Evolutionary conservation across 2,329 filamentous ascomycete genomes (phyloP).

Genomic region (Aspergillus felis): DNA sequence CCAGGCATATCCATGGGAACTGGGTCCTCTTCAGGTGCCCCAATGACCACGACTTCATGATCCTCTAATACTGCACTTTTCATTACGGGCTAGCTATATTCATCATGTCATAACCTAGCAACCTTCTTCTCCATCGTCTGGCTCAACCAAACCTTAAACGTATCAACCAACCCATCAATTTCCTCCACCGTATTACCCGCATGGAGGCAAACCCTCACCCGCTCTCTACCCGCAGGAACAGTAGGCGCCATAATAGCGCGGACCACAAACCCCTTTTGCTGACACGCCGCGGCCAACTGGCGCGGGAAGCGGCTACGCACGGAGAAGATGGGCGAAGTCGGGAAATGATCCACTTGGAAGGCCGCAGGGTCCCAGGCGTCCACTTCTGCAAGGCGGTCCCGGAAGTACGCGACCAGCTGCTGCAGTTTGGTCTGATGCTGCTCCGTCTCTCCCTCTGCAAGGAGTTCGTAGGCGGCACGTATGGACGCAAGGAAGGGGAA

Average conservation of each 20-base stretch:
- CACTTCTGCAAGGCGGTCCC: slow-evolving; percentile 42
- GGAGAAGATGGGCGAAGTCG: slow-evolving; percentile 62
- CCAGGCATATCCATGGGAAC: too few species aligned
- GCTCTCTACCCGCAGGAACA: slow-evolving; percentile 59
- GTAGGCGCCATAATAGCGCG: slow-evolving; percentile 66
- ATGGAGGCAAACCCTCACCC: slow-evolving; percentile 65
- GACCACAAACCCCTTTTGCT: slow-evolving; percentile 56
- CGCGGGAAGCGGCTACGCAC: slow-evolving; percentile 57
- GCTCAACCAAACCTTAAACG: slow-evolving; percentile 49
- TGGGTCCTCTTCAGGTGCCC: too few species aligned
- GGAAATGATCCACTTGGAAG: slow-evolving; percentile 39
- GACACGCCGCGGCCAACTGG: slow-evolving; percentile 57
- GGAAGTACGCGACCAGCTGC: slow-evolving; percentile 44
- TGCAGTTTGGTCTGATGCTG: slow-evolving; percentile 47
- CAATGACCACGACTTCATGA: too few species aligned
- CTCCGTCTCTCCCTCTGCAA: slow-evolving; percentile 50
- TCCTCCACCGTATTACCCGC: slow-evolving; percentile 59
- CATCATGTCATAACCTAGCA: slow-evolving; percentile 4
- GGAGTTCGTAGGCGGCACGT: slow-evolving; percentile 53
- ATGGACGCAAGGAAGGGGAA: slow-evolving; percentile 60
- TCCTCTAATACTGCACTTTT: neutral
- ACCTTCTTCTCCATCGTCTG: neutral
- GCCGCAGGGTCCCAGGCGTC: slow-evolving; percentile 22
- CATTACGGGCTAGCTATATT: neutral
- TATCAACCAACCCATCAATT: slow-evolving; percentile 51